Percentiles rank a stretch among this genome's conserved stretches.
phyloP scores from a whole-genome alignment of 2,329 filamentous ascomycete species.

The Metarhizium sp. region DNA sequence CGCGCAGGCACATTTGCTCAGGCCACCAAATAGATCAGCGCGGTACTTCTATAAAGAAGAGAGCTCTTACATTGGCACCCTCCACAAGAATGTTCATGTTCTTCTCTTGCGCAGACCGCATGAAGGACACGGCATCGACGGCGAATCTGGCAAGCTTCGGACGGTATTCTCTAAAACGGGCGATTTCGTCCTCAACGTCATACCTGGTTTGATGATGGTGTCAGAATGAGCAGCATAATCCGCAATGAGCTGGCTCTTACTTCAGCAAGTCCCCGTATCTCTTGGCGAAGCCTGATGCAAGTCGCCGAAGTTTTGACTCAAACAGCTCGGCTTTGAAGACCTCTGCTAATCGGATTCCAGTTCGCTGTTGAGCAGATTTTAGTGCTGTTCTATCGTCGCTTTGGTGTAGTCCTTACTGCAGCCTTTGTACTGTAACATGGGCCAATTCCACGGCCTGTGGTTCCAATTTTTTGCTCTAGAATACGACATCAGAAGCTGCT shows the following conservation, averaged over 20 bases:
- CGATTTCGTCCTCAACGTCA: constrained; percentile 62
- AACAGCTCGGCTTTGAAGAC: constrained; percentile 59
- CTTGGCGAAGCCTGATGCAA: constrained; percentile 47
- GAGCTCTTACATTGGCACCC: constrained; percentile 36
- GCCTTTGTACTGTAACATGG: constrained; percentile 13
- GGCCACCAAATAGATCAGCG: background rate
- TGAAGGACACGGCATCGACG: constrained; percentile 58
- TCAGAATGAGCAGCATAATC: too few species aligned
- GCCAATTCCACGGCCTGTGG: constrained; percentile 23
- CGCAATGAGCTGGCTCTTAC: background rate
- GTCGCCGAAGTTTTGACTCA: constrained; percentile 52
- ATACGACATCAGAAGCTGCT: background rate
- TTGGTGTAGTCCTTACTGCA: background rate
- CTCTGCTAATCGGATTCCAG: constrained; percentile 57
- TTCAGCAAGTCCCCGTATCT: constrained; percentile 58
- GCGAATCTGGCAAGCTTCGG: constrained; percentile 48
- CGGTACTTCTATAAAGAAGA: background rate
- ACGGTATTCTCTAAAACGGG: constrained; percentile 49
- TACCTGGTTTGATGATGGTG: constrained; percentile 19
- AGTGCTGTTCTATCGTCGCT: too few species aligned
- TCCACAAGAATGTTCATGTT: constrained; percentile 57
- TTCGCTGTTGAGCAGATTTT: constrained; percentile 28
- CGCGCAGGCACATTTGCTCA: constrained; percentile 4
- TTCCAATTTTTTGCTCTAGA: constrained; percentile 21
- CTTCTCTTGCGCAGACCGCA: constrained; percentile 49